phyloP scores from a whole-genome alignment of 75 land plant species.

The Picea sitchensis region DNA sequence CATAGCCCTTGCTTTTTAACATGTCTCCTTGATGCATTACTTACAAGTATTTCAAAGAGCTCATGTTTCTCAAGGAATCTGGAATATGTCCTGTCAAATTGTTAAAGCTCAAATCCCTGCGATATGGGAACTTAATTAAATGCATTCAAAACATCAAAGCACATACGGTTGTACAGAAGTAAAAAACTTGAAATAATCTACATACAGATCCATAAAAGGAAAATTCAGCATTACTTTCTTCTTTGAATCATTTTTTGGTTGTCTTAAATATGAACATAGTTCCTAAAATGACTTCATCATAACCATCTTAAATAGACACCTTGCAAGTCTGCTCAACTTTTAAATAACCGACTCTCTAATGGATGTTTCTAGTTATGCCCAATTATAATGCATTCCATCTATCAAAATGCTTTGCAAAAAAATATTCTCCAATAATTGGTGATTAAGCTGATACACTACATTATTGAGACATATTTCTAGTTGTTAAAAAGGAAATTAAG shows the following conservation, averaged over 20 bases:
- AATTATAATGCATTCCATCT: not conserved
- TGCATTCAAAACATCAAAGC: not conserved
- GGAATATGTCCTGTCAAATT: conserved; percentile 7
- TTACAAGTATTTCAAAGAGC: conserved; percentile 5
- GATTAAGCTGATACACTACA: not conserved
- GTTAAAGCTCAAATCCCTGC: conserved; percentile 10
- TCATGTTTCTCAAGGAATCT: conserved; percentile 4
- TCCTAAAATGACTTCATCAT: no score
- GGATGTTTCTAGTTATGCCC: not conserved
- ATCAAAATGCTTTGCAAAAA: not conserved
- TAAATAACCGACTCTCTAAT: not conserved
- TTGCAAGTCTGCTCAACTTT: not conserved
- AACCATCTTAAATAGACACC: not conserved
- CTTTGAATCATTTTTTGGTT: not conserved
- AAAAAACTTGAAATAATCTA: not conserved
- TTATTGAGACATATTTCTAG: not conserved
- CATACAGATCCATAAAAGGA: not conserved
- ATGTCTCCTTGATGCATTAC: not conserved
- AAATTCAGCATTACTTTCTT: not conserved
- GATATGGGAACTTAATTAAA: not conserved
- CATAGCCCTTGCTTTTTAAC: not conserved
- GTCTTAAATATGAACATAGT: not conserved
- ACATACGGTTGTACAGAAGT: not conserved
- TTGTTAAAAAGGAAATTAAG: not conserved
- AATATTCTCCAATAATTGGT: not conserved